A percentile compares a stretch with the other conserved stretches of the same genome.
These are phyloP conservation scores for Ulota crispa DNA, from an alignment of 225 moss, liverwort and hornwort genomes.

Conservation along the genomic window DNA sequence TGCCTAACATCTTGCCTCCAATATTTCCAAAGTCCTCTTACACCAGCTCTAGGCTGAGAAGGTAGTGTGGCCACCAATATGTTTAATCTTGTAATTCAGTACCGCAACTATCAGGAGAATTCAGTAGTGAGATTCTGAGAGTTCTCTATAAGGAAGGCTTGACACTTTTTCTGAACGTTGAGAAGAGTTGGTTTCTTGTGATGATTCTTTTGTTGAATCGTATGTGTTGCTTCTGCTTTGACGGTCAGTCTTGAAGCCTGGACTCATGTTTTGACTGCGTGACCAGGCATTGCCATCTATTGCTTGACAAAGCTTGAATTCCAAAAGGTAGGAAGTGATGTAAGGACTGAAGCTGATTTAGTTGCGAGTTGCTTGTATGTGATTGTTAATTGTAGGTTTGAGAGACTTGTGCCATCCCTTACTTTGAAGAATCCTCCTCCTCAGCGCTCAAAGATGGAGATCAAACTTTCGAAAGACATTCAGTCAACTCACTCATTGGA, in stretches of 20 bases:
- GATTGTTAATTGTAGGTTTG: not conserved
- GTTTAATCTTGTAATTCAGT: not conserved
- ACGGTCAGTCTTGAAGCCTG: not conserved
- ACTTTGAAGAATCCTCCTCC: not conserved
- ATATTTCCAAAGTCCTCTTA: not conserved
- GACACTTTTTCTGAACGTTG: not conserved
- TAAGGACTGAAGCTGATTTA: not conserved
- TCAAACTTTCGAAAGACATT: fast-evolving
- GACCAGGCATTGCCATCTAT: not conserved
- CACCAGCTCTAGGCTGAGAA: not conserved
- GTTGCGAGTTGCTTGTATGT: not conserved
- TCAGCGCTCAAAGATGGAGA: not conserved
- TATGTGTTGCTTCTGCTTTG: not conserved
- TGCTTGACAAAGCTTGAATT: not conserved
- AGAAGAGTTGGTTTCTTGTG: not conserved
- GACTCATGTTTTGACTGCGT: not conserved
- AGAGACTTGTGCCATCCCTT: not conserved
- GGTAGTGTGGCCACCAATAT: not conserved
- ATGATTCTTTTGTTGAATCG: not conserved
- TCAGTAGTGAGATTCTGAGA: not conserved
- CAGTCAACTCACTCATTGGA: no score
- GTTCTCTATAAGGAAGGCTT: not conserved
- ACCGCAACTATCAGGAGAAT: not conserved
- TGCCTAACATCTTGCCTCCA: no score
- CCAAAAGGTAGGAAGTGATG: not conserved